Evolutionary conservation across 2,329 filamentous ascomycete genomes (phyloP).

Genomic region (Rhexocercosporidium sp.): DNA sequence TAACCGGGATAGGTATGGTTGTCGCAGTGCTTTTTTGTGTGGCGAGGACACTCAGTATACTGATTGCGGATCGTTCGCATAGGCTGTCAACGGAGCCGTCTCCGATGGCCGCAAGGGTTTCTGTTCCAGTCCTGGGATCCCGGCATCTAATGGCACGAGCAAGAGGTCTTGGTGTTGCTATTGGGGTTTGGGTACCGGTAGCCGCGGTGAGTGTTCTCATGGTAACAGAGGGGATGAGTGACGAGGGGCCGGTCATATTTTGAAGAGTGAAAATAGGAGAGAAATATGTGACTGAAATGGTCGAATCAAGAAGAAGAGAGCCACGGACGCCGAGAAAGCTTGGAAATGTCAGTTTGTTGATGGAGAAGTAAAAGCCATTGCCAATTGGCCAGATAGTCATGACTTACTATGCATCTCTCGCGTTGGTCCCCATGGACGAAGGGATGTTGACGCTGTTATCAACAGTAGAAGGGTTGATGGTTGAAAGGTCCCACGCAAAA

Average conservation of each 20-base stretch:
- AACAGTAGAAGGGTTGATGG: constrained; percentile 21
- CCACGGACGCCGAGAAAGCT: constrained; percentile 25
- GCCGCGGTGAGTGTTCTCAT: constrained; percentile 11
- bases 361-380: background rate
- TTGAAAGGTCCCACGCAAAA: constrained; percentile 24
- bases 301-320: constrained; percentile 10
- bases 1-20: background rate
- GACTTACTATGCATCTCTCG: constrained; percentile 21
- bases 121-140: background rate
- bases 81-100: constrained; percentile 2
- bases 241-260: constrained; percentile 27
- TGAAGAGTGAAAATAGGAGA: constrained; percentile 22
- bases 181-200: background rate
- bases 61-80: constrained; percentile 19
- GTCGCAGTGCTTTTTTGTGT: constrained; percentile 10
- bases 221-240: constrained; percentile 7
- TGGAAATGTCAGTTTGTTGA: background rate
- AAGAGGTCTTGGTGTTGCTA: constrained; percentile 3
- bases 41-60: constrained; percentile 9
- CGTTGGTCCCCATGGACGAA: constrained; percentile 16
- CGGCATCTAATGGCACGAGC: constrained; percentile 13
- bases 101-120: constrained; percentile 12
- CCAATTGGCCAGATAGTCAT: background rate
- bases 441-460: constrained; percentile 24
- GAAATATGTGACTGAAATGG: constrained; percentile 24